Percentiles rank a stretch among this genome's conserved stretches.
phyloP scores from a whole-genome alignment of 257 asterid species.

The Solanum habrochaites region DNA sequence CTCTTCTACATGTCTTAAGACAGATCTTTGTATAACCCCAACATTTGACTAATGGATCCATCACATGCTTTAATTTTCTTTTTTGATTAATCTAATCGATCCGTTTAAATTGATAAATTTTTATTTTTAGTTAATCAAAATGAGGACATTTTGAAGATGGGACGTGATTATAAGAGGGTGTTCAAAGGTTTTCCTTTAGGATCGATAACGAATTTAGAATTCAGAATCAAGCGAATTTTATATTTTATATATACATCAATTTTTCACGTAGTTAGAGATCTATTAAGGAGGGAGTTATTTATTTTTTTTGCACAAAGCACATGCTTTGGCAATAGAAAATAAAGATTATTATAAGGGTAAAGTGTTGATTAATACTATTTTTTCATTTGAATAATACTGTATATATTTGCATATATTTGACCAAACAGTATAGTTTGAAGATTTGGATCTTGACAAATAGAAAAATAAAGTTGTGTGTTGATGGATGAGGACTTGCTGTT shows the following conservation, averaged over 20 bases:
- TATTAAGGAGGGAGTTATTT: background rate
- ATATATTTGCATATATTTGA: constrained; percentile 4
- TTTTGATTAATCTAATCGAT: background rate
- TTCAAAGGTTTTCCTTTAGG: background rate
- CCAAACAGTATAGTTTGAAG: background rate
- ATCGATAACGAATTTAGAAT: background rate
- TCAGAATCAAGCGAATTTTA: fast-evolving
- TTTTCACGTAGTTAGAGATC: background rate
- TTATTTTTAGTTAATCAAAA: background rate
- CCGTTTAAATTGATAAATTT: background rate
- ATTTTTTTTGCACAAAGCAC: background rate
- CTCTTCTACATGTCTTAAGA: background rate
- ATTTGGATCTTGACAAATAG: constrained; percentile 7
- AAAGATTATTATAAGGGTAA: background rate
- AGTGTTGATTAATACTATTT: background rate
- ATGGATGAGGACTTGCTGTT: background rate
- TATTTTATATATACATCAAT: background rate
- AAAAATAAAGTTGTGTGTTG: background rate
- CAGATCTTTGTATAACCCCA: background rate
- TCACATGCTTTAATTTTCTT: background rate
- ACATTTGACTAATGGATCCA: background rate
- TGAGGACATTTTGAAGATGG: background rate
- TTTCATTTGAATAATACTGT: background rate
- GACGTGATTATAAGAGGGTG: constrained; percentile 3
- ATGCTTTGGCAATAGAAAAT: background rate